Base-by-base conservation (phyloP, 306 rosid genomes). In the Pachyrhizus erosus region DNA sequence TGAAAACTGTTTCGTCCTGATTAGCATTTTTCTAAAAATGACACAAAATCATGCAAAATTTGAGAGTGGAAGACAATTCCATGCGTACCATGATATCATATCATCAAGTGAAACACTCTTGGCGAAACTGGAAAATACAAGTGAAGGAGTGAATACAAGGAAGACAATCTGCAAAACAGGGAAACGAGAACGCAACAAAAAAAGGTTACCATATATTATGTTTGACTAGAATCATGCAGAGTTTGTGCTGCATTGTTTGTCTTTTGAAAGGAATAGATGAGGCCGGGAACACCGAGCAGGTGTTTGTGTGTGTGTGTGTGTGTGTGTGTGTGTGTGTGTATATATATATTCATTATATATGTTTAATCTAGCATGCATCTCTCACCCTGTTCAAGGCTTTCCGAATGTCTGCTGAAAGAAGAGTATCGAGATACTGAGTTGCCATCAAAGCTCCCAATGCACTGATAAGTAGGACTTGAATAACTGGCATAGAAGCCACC, bases 361-460 rank as follows among this genome's bases (percentile, higher is more conserved):
- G 17, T 4, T 40, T 3, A 7, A 15, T 65, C 5, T 20, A 31
- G 40, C 51, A 65, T 68, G 20, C 8, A 60, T 61, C 49, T 26
- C 29, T 77, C 75, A 94, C 99, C 91, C 84, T 92, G 89, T 96
- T 96, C 77, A 96, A 83, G 71, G 97, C 88, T 21, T 70, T 84
- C 61, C 94, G 73, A 15, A 91, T 88, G 8, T 84, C 87, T 0
- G 68, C 9, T 1, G 97, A 91, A 23, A 96, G 97, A 87, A 96
- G 89, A 80, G 91, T 69, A 45, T 86, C 76, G 67, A 81, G 86
- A 51, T 82, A 88, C 0, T 58, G 76, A 76, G 94, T 89, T 37
- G 99, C 88, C 89, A 96, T 72, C 51, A 89, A 85, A 67, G 97
- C 99, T 73, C 98, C 99, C 83, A 93, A 55, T 15, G 88, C 68